These are phyloP conservation scores for Eutrema heterophyllum DNA, from an alignment of 345 rosid genomes.

Conservation along the genomic window DNA sequence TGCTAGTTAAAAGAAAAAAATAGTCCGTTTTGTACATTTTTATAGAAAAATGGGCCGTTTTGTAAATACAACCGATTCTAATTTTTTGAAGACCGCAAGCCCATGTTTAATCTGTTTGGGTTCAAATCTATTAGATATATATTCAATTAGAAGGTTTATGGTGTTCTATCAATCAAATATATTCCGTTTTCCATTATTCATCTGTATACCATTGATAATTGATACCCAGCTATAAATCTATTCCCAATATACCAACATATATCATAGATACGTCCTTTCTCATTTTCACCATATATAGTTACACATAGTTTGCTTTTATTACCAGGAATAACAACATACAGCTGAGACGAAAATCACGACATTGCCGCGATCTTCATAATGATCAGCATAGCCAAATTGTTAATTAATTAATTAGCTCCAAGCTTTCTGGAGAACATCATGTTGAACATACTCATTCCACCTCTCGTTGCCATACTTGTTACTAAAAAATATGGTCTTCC, in stretches of 20 bases:
- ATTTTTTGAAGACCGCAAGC: too few relatives aligned
- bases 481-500: constrained; percentile 27
- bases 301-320: constrained; percentile 21
- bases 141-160: neutral
- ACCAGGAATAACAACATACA: constrained; percentile 19
- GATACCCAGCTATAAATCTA: neutral
- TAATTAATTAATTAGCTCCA: constrained; percentile 21
- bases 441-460: constrained; percentile 23
- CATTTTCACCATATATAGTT: constrained; percentile 11
- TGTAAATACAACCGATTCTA: too few relatives aligned
- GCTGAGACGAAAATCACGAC: constrained; percentile 5
- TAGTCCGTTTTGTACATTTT: too few relatives aligned
- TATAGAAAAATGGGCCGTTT: too few relatives aligned
- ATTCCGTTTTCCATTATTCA: neutral
- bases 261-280: neutral
- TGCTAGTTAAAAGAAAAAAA: too few relatives aligned
- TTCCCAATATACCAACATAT: neutral
- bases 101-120: too few relatives aligned
- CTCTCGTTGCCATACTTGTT: constrained; percentile 33
- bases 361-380: neutral
- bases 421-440: constrained; percentile 21
- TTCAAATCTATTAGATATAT: too few relatives aligned
- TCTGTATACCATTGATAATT: too few relatives aligned
- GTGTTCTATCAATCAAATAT: neutral
- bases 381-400: neutral